phyloP scores from a whole-genome alignment of 2,329 filamentous ascomycete genomes.

The Aspergillus terreus region DNA sequence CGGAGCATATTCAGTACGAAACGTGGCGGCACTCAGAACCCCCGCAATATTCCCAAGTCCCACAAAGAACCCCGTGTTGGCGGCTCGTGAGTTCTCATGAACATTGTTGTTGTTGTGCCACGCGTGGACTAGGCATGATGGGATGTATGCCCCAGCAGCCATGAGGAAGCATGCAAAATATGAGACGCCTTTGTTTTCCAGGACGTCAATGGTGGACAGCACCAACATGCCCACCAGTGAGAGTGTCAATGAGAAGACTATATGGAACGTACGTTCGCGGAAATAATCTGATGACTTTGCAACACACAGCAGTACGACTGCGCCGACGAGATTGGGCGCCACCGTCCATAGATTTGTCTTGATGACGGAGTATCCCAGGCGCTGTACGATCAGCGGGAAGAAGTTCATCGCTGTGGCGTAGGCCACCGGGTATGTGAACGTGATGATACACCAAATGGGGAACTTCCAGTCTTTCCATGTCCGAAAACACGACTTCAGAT shows the following conservation, averaged over 20 bases:
- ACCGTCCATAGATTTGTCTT: slow-evolving; percentile 50
- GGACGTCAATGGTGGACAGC: slow-evolving; percentile 42
- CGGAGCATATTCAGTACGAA: slow-evolving; percentile 48
- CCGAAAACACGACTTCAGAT: slow-evolving; percentile 39
- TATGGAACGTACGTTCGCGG: slow-evolving; percentile 47
- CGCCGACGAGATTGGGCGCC: slow-evolving; percentile 47
- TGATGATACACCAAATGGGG: slow-evolving; percentile 43
- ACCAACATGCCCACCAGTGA: slow-evolving; percentile 45
- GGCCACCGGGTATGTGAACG: slow-evolving; percentile 48
- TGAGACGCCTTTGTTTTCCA: slow-evolving; percentile 40
- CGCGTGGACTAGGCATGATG: slow-evolving; percentile 45
- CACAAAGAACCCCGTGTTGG: slow-evolving; percentile 47
- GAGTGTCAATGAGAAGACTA: slow-evolving; percentile 37
- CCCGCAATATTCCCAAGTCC: slow-evolving; percentile 50
- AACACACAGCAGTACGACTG: slow-evolving; percentile 44
- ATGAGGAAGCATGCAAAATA: slow-evolving; percentile 53
- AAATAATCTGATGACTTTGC: slow-evolving; percentile 44
- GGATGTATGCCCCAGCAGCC: slow-evolving; percentile 43
- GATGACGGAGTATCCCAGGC: slow-evolving; percentile 43
- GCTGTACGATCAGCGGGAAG: slow-evolving; percentile 46
- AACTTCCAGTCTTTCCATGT: slow-evolving; percentile 44
- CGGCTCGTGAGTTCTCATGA: slow-evolving; percentile 48
- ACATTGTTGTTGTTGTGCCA: slow-evolving; percentile 55
- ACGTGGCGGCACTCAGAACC: slow-evolving; percentile 44
- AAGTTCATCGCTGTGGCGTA: slow-evolving; percentile 47